Conservation (phyloP, 345 rosid species). For the Adansonia digitata region DNA sequence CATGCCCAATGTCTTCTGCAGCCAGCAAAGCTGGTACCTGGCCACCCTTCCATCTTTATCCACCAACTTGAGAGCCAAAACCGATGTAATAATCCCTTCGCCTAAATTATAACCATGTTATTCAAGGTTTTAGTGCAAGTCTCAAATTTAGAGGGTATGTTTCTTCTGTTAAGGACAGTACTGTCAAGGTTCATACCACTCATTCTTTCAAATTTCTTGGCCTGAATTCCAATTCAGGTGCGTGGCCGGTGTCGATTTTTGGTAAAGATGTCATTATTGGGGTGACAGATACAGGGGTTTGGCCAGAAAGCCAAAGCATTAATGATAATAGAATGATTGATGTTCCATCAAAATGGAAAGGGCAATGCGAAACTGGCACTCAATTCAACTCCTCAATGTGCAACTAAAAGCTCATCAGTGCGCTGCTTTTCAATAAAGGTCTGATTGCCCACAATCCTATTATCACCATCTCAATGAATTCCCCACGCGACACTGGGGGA, state of each 20-base stretch:
- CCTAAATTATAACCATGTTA: not conserved
- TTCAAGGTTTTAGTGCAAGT: not conserved
- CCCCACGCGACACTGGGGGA: not conserved
- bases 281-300: not conserved
- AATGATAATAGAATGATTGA: not conserved
- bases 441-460: not conserved
- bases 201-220: not conserved
- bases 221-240: not conserved
- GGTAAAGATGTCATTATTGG: not conserved
- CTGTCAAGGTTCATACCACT: not conserved
- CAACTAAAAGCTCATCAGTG: not conserved
- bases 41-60: not conserved
- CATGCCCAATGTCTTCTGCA: not conserved
- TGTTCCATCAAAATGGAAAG: slow-evolving; percentile 2
- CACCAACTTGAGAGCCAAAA: not conserved
- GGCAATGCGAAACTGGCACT: not conserved
- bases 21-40: not conserved
- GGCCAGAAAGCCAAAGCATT: slow-evolving; percentile 1
- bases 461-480: not conserved
- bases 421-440: not conserved
- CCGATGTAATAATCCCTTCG: not conserved
- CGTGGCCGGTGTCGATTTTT: not conserved
- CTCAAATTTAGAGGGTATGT: not conserved
- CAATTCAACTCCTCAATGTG: not conserved
- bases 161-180: not conserved